Base-by-base conservation (phyloP, 2,329 filamentous ascomycete species). In the Myriosclerotinia scirpicola region DNA sequence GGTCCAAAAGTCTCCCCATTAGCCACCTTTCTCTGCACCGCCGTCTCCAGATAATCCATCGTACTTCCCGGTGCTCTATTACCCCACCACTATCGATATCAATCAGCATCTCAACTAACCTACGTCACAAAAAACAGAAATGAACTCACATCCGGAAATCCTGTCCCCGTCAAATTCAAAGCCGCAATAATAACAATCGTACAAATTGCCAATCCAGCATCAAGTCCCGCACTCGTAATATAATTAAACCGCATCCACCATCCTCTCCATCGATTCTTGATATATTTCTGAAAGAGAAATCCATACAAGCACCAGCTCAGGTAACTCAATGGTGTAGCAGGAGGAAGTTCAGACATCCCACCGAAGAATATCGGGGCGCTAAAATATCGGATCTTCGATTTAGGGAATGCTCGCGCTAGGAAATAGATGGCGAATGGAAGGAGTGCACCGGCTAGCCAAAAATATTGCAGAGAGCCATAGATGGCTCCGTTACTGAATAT, bases 241-340 rank as follows among this genome's bases (percentile, higher is more conserved):
- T 92, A 92, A 79, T 92, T 92, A 80, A 90, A 92, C 76, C 88
- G 85, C 78, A 89, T 80, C 90, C 90, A 92, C 90, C 90, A 92
- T 46, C 87, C 89, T 8, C 82, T 84, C 77, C 84, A 89, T 69
- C 84, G 82, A 67, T 87, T 82, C 75, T 85, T 85, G 75, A 92
- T 84, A 71, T 82, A 86, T 72, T 84, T 88, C 77, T 91, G 90
- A 80, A 92, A 92, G 46, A 88, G 70, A 64, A 85, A 83, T 11
- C 90, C 90, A 11, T 90, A 85, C 75, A 70, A 6, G 3, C 84
- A 88, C 89, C 89, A 92, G 74, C 84, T 84, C 56, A 90, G 83
- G 73, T 90, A 92, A 72, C 87, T 90, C 69, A 90, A 85, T 0
- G 87, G 85, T 0, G 87, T 90, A 0, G 90, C 89, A 0, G 89